Percentiles rank a stretch among this genome's conserved stretches.
These are phyloP conservation scores for Alternaria sp. DNA, from an alignment of 2,329 filamentous ascomycete genomes.

Conservation along the genomic window DNA sequence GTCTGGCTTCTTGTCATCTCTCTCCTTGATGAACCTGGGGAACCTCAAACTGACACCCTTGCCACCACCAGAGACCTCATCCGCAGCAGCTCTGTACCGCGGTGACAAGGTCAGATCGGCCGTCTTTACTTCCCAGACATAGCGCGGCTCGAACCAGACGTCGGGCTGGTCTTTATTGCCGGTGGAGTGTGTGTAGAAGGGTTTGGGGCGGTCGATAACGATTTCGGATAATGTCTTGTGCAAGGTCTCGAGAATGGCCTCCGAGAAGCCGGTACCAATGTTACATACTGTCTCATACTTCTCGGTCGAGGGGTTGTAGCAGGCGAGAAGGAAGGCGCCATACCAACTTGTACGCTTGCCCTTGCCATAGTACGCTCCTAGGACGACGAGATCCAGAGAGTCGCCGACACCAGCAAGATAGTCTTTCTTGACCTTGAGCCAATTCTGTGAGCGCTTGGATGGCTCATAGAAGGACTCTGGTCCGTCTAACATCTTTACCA, in stretches of 20 bases:
- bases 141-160: constrained; percentile 95
- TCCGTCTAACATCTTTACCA: constrained; percentile 99
- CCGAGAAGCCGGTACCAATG: constrained; percentile 96
- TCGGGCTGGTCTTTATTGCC: constrained; percentile 94
- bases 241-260: constrained; percentile 89
- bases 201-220: constrained; percentile 89
- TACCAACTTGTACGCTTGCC: constrained; percentile 97
- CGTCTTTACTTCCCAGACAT: constrained; percentile 98
- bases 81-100: constrained; percentile 87
- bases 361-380: constrained; percentile 92
- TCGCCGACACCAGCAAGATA: constrained; percentile 94
- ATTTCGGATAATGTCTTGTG: constrained; percentile 77
- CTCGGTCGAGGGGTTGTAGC: constrained; percentile 82
- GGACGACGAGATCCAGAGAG: constrained; percentile 92
- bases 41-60: constrained; percentile 90
- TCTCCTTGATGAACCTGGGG: constrained; percentile 87
- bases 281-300: constrained; percentile 97
- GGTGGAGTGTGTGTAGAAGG: constrained; percentile 87
- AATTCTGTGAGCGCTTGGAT: constrained; percentile 94
- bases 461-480: constrained; percentile 93
- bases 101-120: constrained; percentile 93
- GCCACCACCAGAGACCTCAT: constrained; percentile 74
- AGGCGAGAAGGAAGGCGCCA: constrained; percentile 93
- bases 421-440: constrained; percentile 99
- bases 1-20: constrained; percentile 96